These are phyloP conservation scores for Diutina scorzettiae DNA, from an alignment of 1,139 yeast genomes.

Conservation along the genomic window DNA sequence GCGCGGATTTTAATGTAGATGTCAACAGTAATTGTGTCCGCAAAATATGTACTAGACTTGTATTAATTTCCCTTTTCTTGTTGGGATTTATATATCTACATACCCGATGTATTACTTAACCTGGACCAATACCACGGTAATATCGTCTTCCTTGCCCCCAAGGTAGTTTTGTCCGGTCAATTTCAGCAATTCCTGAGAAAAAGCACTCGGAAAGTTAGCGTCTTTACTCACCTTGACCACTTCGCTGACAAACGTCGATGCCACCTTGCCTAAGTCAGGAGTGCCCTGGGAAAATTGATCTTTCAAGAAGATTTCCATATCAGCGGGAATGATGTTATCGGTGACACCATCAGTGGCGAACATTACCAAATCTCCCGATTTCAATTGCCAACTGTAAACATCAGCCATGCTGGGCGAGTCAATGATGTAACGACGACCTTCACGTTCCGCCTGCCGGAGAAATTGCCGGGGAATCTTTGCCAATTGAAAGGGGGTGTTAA, in stretches of 20 bases:
- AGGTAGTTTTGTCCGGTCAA: slow-evolving; percentile 59
- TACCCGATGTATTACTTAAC: slow-evolving; percentile 23
- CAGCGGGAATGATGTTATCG: slow-evolving; percentile 70
- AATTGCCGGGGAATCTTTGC: slow-evolving; percentile 69
- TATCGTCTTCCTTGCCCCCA: slow-evolving; percentile 95
- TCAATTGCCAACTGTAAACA: slow-evolving; percentile 35
- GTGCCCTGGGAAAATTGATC: slow-evolving; percentile 23
- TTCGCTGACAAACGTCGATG: slow-evolving; percentile 49
- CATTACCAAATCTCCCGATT: slow-evolving; percentile 62
- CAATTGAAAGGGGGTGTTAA: slow-evolving; percentile 86
- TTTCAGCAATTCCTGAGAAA: slow-evolving; percentile 67
- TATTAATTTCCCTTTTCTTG: not conserved
- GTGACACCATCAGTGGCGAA: slow-evolving; percentile 92
- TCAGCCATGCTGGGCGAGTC: slow-evolving; percentile 44
- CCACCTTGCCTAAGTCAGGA: slow-evolving; percentile 16
- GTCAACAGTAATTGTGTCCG: too few relatives aligned
- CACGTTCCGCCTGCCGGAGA: slow-evolving; percentile 39
- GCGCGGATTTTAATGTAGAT: too few relatives aligned
- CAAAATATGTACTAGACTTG: too few relatives aligned
- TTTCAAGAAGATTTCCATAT: slow-evolving; percentile 49
- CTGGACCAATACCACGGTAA: slow-evolving; percentile 65
- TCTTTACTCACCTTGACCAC: slow-evolving; percentile 66
- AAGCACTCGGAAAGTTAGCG: slow-evolving; percentile 68
- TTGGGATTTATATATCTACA: not conserved
- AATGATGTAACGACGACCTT: slow-evolving; percentile 50